These are phyloP conservation scores for Nepenthes gracilis DNA, from an alignment of 148 eudicot species.

Conservation along the genomic window DNA sequence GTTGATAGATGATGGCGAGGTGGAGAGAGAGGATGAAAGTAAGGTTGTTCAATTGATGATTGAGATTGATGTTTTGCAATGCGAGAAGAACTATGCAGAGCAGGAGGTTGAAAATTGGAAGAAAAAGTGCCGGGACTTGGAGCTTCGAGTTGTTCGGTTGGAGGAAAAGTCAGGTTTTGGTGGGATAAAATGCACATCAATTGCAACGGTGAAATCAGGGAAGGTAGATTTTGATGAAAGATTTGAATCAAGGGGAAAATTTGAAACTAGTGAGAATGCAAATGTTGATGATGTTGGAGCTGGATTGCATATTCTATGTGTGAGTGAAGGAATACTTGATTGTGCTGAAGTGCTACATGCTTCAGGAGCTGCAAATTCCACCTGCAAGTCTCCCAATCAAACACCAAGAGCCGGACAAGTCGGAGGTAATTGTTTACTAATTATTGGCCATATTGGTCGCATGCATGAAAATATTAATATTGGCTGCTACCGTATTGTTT, in stretches of 20 bases:
- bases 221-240: slow-evolving; percentile 2
- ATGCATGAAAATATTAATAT: too few species aligned
- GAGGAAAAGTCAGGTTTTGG: slow-evolving; percentile 14
- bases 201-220: neutral
- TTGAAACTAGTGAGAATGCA: slow-evolving; percentile 5
- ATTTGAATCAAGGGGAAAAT: neutral
- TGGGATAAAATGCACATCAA: neutral
- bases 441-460: too few species aligned
- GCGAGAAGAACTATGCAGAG: slow-evolving; percentile 39
- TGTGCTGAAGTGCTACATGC: too few species aligned
- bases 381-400: too few species aligned
- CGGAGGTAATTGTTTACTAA: too few species aligned
- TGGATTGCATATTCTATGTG: too few species aligned
- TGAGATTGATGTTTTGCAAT: slow-evolving; percentile 45
- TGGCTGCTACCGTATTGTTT: too few species aligned
- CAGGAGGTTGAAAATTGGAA: slow-evolving; percentile 34
- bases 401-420: too few species aligned
- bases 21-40: slow-evolving; percentile 17
- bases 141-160: slow-evolving; percentile 23
- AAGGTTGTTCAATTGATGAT: slow-evolving; percentile 34
- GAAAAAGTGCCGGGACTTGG: slow-evolving; percentile 33
- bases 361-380: too few species aligned
- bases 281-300: neutral
- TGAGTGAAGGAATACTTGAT: too few species aligned
- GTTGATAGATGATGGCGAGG: slow-evolving; percentile 6